A percentile compares a stretch with the other conserved stretches of the same genome.
Conservation (phyloP, 2,329 filamentous ascomycete species). For the Diplodia corticola region DNA sequence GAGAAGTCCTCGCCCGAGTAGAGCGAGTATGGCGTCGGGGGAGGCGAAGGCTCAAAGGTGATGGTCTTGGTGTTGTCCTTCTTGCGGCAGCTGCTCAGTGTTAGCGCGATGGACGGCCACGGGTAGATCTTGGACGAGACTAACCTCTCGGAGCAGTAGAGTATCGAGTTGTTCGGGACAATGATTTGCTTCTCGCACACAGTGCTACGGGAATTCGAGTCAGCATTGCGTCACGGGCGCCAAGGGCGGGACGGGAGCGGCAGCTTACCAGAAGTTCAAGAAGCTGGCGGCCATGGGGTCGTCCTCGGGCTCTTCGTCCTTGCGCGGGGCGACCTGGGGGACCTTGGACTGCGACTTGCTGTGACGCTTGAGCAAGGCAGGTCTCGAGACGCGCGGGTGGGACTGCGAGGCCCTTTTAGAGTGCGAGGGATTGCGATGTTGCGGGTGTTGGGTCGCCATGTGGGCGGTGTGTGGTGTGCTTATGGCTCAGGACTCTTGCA, state of each 20-base stretch:
- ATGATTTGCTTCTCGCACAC: constrained; percentile 67
- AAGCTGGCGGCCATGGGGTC: constrained; percentile 55
- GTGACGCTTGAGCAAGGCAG: constrained; percentile 38
- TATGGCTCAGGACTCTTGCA: constrained; percentile 23
- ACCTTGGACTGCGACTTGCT: constrained; percentile 21
- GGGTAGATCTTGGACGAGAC: constrained; percentile 24
- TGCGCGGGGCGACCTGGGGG: constrained; percentile 29
- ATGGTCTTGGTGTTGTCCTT: constrained; percentile 45
- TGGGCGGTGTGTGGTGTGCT: constrained; percentile 26
- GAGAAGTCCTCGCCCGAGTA: constrained; percentile 43
- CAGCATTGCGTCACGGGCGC: not conserved
- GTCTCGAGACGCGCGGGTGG: constrained; percentile 38
- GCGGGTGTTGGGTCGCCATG: constrained; percentile 35
- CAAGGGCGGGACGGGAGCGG: not conserved
- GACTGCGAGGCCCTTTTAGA: constrained; percentile 37
- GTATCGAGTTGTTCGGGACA: constrained; percentile 58
- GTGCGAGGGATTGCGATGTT: constrained; percentile 26
- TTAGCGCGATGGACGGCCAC: constrained; percentile 13
- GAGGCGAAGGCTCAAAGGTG: constrained; percentile 37
- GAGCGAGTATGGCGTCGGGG: constrained; percentile 38
- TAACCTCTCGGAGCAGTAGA: constrained; percentile 67
- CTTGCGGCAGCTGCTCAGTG: constrained; percentile 45
- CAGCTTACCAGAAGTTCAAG: constrained; percentile 53
- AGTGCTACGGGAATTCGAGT: constrained; percentile 46
- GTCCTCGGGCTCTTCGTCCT: constrained; percentile 45